Base-by-base conservation (phyloP, 169 alveolate species). In the Plasmodium blacklocki region DNA sequence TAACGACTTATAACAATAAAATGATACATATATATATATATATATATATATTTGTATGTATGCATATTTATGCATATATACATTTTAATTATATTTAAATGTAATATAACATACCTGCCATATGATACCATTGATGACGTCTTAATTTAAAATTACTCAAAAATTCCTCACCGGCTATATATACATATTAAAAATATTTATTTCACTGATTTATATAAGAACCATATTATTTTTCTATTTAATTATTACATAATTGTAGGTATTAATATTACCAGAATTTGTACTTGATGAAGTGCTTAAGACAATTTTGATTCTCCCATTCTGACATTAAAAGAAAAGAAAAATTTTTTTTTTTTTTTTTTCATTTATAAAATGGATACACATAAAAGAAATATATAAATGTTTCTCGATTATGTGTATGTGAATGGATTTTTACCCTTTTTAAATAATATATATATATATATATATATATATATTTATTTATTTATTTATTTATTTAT, bases 41-140 rank as follows among this genome's bases (percentile, higher is more conserved):
- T 47, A 19, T 70, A 70, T 32, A 47, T 26, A 47, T n/a, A n/a
- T n/a, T n/a, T n/a, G n/a, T n/a, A 43, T 71, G 15, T 49, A 19
- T 71, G 32, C 18, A 72, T 72, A 19, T 9, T 21, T 39, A 72
- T 19, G 45, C 32, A 43, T 29, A 29, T 32, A 12, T 72, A 19
- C 83, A 58, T 52, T 18, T 54, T 47, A 47, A 7, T 21, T 67
- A 67, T 32, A 32, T 39, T 72, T 52, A 2, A n/a, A 15, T 12
- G 8, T 12, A 68, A n/a, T 50, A 19, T 9, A 12, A 56, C 91
- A 32, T 75, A 93, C 96, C 88, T 29, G 96, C 94, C 23, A 95
- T 62, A 89, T 95, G 98, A 73, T 95, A 95, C 98, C 98, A 95
- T 88, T 94, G 96, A 66, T 95, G 97, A 9, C 49, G 86, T 62